Evolutionary conservation across 208 protist genomes (phyloP).

Genomic region (Spongospora subterranea): DNA sequence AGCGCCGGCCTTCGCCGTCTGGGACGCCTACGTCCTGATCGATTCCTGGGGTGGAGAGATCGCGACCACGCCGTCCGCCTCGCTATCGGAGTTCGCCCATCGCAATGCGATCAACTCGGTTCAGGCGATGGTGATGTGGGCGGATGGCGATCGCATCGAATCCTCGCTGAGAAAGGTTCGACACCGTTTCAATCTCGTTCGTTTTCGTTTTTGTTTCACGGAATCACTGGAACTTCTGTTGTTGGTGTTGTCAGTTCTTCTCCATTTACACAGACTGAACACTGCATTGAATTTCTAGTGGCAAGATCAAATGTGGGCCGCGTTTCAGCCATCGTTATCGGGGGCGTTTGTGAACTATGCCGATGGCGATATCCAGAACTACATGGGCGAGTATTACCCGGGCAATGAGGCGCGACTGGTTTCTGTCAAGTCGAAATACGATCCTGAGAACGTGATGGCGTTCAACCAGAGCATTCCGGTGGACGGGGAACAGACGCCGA

Average conservation of each 20-base stretch:
- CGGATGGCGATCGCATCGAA: background rate
- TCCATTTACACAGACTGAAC: no score
- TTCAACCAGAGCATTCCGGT: background rate
- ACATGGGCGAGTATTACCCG: background rate
- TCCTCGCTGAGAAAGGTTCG: background rate
- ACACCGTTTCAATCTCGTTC: no score
- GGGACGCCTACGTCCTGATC: background rate
- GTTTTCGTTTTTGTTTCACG: no score
- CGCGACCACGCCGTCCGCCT: background rate
- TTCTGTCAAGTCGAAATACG: background rate
- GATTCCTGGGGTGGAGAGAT: background rate
- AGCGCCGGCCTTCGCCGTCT: background rate
- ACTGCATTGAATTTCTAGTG: background rate
- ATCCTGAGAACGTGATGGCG: background rate
- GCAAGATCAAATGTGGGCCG: background rate
- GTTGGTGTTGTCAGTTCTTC: no score
- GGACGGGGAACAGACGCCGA: no score
- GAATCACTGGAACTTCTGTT: no score
- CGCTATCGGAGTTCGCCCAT: background rate
- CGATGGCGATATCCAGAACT: background rate
- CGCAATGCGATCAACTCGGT: background rate
- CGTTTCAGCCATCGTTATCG: background rate
- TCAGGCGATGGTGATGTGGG: background rate
- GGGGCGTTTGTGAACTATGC: background rate
- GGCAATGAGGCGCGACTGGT: background rate